phyloP scores from a whole-genome alignment of 305 asterid genomes.

The Ajuga reptans region DNA sequence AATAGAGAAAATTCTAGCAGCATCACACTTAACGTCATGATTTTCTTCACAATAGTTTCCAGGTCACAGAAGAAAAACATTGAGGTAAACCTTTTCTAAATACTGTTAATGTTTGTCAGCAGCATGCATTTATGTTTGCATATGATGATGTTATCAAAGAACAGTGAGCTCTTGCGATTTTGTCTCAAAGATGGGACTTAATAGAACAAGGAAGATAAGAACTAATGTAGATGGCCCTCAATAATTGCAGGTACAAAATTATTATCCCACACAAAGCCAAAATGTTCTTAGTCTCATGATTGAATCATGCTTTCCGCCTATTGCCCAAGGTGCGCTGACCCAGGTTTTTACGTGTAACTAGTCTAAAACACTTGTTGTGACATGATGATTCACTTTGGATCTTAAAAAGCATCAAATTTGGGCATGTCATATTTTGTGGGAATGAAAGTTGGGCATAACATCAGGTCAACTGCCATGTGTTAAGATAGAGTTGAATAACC shows the following conservation, averaged over 20 bases:
- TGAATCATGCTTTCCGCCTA: background rate
- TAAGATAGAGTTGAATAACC: slow-evolving; percentile 20
- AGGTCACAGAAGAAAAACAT: background rate
- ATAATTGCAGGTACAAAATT: background rate
- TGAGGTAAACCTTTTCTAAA: background rate
- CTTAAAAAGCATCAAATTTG: background rate
- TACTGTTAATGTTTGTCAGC: background rate
- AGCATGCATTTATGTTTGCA: background rate
- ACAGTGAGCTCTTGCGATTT: slow-evolving; percentile 8
- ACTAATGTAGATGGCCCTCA: background rate
- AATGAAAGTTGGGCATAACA: slow-evolving; percentile 12
- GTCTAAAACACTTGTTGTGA: background rate
- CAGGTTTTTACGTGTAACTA: slow-evolving; percentile 6
- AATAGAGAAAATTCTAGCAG: background rate
- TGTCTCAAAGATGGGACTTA: slow-evolving; percentile 14
- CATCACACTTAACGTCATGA: background rate
- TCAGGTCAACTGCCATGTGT: slow-evolving; percentile 19
- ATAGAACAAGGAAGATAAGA: slow-evolving; percentile 15
- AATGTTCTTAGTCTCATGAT: slow-evolving; percentile 18
- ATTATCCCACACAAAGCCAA: background rate
- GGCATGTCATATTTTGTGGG: background rate
- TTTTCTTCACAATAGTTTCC: slow-evolving; percentile 1
- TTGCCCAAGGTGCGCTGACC: background rate
- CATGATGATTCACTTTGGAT: slow-evolving; percentile 15
- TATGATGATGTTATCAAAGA: slow-evolving; percentile 1